phyloP scores from a whole-genome alignment of 345 rosid species.

The Atalantia buxifolia region DNA sequence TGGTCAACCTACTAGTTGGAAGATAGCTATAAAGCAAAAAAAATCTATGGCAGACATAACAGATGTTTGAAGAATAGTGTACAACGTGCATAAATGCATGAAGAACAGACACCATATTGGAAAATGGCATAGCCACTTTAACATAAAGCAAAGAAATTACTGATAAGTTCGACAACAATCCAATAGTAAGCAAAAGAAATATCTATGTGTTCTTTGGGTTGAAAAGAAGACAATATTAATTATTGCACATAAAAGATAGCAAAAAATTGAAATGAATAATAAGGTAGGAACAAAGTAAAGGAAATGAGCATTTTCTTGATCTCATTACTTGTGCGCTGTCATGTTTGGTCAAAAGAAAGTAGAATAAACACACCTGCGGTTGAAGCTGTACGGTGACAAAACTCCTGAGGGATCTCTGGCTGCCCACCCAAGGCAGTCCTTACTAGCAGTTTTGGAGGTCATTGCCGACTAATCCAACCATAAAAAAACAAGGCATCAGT shows the following conservation, averaged over 20 bases:
- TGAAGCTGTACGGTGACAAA: constrained; percentile 59
- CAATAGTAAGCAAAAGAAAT: not conserved
- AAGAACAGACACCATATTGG: not conserved
- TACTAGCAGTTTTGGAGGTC: constrained; percentile 26
- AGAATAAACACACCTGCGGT: constrained; percentile 49
- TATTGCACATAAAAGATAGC: not conserved
- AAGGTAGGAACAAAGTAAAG: not conserved
- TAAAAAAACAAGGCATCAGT: not conserved
- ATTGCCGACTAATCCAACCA: constrained; percentile 14
- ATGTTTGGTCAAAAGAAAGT: not conserved
- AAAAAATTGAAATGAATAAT: not conserved
- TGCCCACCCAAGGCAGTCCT: constrained; percentile 64
- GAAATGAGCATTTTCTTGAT: not conserved
- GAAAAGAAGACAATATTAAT: not conserved
- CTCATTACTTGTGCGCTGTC: not conserved
- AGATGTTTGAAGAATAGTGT: not conserved
- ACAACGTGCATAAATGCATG: not conserved
- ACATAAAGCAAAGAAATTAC: not conserved
- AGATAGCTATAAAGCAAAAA: not conserved
- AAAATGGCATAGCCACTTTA: not conserved
- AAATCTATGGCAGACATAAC: not conserved
- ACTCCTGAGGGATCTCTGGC: constrained; percentile 66
- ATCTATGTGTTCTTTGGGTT: too few species aligned
- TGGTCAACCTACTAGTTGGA: not conserved
- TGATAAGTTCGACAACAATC: not conserved